phyloP scores from a whole-genome alignment of 495 filamentous ascomycete genomes.

The Cryomyces antarcticus region DNA sequence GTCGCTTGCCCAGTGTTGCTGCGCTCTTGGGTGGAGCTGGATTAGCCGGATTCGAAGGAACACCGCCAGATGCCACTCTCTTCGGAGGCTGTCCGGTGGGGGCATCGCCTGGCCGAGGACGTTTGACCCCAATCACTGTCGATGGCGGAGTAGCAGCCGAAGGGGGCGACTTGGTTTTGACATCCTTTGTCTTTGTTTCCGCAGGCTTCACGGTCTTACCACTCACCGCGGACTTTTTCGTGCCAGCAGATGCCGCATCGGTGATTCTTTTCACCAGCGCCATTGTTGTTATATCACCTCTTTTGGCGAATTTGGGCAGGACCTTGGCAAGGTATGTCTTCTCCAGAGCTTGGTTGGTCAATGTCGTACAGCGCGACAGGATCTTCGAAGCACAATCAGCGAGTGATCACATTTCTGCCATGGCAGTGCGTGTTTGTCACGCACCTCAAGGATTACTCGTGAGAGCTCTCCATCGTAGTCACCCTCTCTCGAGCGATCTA shows the following conservation, averaged over 20 bases:
- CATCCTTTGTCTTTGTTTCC: conserved; percentile 19
- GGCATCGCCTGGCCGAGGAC: conserved; percentile 23
- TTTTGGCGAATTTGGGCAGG: conserved; percentile 40
- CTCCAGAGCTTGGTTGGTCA: conserved; percentile 39
- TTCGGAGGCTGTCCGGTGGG: conserved; percentile 17
- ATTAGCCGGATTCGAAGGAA: conserved; percentile 2
- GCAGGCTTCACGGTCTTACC: conserved; percentile 20
- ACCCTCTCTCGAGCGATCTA: conserved; percentile 41
- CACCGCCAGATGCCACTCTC: conserved; percentile 7
- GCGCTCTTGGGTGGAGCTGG: neutral
- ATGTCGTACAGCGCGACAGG: conserved; percentile 39
- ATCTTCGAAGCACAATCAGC: conserved; percentile 21
- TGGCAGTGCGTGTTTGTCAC: neutral
- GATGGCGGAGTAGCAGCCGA: conserved; percentile 12
- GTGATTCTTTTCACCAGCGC: conserved; percentile 35
- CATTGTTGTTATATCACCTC: conserved; percentile 42
- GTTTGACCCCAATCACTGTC: conserved; percentile 26
- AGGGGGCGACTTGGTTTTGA: conserved; percentile 14
- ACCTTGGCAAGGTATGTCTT: conserved; percentile 48
- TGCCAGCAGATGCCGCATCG: neutral
- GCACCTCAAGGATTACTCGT: conserved; percentile 40
- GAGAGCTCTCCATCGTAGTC: conserved; percentile 45
- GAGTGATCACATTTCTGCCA: too few species aligned
- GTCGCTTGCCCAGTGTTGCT: conserved; percentile 12
- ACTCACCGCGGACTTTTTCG: neutral